Evolutionary conservation across 148 eudicot species (phyloP).

Genomic region (Nepenthes mirabilis): DNA sequence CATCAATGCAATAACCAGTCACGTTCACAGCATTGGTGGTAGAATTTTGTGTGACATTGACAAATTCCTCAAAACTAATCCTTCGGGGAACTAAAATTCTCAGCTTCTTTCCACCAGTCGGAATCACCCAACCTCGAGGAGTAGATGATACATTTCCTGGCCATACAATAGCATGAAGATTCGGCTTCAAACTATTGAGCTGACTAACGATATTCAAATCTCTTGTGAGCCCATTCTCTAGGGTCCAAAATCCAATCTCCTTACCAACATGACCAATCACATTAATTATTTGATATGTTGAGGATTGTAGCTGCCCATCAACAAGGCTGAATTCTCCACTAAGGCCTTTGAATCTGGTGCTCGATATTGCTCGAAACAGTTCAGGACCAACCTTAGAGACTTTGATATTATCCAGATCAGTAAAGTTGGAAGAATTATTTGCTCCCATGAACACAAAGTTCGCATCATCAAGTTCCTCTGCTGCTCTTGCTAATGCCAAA

Average conservation of each 20-base stretch:
- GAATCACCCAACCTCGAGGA: neutral
- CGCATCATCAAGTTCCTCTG: conserved; percentile 7
- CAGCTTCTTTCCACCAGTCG: neutral
- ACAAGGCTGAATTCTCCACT: conserved; percentile 14
- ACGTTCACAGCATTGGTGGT: neutral
- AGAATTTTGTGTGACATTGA: neutral
- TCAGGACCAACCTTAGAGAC: conserved; percentile 15
- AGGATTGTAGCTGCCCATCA: conserved; percentile 14
- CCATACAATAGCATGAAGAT: neutral
- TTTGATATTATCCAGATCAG: conserved; percentile 11
- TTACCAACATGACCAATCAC: conserved; percentile 8
- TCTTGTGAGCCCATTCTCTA: conserved; percentile 6
- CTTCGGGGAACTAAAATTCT: neutral
- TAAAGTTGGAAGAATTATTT: neutral
- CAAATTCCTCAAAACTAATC: neutral
- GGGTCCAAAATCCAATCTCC: conserved; percentile 22
- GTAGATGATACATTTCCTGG: neutral
- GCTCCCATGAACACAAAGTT: neutral
- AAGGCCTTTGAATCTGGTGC: conserved; percentile 15
- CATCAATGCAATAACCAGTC: conserved; percentile 45
- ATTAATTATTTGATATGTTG: conserved; percentile 15
- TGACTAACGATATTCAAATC: conserved; percentile 13
- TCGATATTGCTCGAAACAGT: conserved; percentile 11
- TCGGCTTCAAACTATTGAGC: neutral
- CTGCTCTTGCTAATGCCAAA: conserved; percentile 16